These are phyloP conservation scores for Priceomyces fermenticarens DNA, from an alignment of 805 yeast species.

Conservation along the genomic window DNA sequence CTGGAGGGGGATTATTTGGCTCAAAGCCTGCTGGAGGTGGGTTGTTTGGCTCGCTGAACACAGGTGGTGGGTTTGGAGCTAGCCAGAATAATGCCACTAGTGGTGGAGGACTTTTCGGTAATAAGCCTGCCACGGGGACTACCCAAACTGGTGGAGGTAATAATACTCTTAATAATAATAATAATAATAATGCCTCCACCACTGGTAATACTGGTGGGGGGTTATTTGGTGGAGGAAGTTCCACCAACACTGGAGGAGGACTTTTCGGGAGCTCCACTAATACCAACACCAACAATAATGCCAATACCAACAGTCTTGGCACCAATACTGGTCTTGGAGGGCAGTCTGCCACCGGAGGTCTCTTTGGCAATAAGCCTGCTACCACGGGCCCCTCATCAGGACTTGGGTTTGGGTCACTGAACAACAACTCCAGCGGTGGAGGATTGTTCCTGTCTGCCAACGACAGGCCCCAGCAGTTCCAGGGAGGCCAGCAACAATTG, in stretches of 20 bases:
- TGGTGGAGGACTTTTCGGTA: constrained; percentile 13
- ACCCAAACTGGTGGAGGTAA: constrained; percentile 20
- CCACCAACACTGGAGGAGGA: constrained; percentile 35
- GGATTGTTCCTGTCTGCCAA: constrained; percentile 14
- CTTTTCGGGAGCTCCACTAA: constrained; percentile 28
- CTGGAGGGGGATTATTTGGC: constrained; percentile 24
- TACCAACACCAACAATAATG: constrained; percentile 12
- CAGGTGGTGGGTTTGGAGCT: constrained; percentile 41
- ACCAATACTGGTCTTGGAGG: no score
- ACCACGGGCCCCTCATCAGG: constrained; percentile 10
- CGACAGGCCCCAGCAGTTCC: constrained; percentile 19
- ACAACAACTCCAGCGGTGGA: constrained; percentile 10
- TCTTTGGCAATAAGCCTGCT: constrained; percentile 41
- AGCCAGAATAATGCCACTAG: constrained; percentile 17
- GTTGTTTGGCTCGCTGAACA: constrained; percentile 34
- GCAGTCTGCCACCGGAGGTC: constrained; percentile 10
- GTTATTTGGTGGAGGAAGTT: constrained; percentile 21
- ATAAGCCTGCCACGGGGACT: constrained; percentile 8
- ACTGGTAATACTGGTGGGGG: constrained; percentile 19
- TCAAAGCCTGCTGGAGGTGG: constrained; percentile 33
- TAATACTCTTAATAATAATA: constrained; percentile 18
- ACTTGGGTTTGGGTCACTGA: constrained; percentile 24
- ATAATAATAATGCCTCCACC: constrained; percentile 27
- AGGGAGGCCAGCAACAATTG: constrained; percentile 20
- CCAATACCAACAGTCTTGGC: constrained; percentile 16